These are phyloP conservation scores for Fennellomyces sp. DNA, from an alignment of 371 early-diverging fungal genomes.

Conservation along the genomic window DNA sequence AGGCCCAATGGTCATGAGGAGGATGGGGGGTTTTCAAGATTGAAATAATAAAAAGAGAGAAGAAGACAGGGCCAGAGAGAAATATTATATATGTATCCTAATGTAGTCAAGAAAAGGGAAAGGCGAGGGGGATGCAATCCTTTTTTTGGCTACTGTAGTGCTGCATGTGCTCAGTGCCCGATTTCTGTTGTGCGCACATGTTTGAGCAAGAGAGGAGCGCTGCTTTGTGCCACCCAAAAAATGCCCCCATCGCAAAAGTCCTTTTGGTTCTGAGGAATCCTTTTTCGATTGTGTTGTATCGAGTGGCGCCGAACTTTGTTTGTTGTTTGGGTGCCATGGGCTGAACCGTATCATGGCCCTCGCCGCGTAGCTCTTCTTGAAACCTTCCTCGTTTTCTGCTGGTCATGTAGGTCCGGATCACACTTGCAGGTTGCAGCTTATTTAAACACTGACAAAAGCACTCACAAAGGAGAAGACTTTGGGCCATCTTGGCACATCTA, in stretches of 20 bases:
- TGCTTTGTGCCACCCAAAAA: conserved; percentile 13
- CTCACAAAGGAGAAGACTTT: too few species aligned
- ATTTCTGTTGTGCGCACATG: conserved; percentile 15
- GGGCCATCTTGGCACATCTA: too few species aligned
- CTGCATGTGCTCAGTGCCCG: conserved; percentile 14
- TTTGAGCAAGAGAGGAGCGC: background rate
- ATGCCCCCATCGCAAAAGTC: too few species aligned
- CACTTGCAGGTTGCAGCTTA: background rate
- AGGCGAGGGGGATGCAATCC: background rate
- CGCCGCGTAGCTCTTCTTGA: background rate
- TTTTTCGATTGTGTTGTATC: too few species aligned
- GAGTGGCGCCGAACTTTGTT: too few species aligned
- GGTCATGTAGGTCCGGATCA: background rate
- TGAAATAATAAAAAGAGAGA: conserved; percentile 7
- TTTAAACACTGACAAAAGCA: background rate
- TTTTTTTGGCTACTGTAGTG: conserved; percentile 11
- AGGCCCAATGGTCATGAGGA: conserved; percentile 20
- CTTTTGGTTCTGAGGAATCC: too few species aligned
- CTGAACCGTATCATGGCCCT: background rate
- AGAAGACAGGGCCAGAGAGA: conserved; percentile 10
- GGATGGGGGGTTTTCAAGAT: background rate
- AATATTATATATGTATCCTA: too few species aligned
- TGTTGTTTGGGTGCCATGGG: background rate
- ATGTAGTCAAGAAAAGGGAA: conserved; percentile 8
- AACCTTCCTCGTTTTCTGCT: background rate